These are phyloP conservation scores for Mycena pura DNA, from an alignment of 768 basidiomycete species.

Conservation along the genomic window DNA sequence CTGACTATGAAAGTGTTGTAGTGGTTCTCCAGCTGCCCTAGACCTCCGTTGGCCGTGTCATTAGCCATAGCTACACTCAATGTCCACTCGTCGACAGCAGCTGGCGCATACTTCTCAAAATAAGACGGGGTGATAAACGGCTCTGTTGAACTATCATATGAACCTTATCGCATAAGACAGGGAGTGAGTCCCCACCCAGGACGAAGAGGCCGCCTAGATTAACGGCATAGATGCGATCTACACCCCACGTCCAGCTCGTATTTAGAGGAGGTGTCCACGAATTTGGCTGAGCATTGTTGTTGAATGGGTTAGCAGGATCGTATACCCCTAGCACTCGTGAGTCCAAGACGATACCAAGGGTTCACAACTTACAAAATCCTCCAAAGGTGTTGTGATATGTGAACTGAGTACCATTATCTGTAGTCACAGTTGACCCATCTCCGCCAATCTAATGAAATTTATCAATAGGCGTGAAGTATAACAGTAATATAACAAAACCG, in stretches of 20 bases:
- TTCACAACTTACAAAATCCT: slow-evolving; percentile 56
- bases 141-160: slow-evolving; percentile 15
- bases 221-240: slow-evolving; percentile 63
- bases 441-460: slow-evolving; percentile 51
- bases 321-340: slow-evolving; percentile 50
- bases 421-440: slow-evolving; percentile 65
- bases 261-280: slow-evolving; percentile 78
- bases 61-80: slow-evolving; percentile 69
- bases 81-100: slow-evolving; percentile 68
- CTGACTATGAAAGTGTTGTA: slow-evolving; percentile 85
- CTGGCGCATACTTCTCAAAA: slow-evolving; percentile 63
- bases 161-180: not conserved
- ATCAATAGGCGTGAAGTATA: not conserved
- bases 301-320: slow-evolving; percentile 71
- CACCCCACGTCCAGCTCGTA: slow-evolving; percentile 70
- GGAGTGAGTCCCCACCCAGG: not conserved
- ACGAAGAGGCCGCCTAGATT: slow-evolving; percentile 81
- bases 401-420: slow-evolving; percentile 70
- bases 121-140: slow-evolving; percentile 76
- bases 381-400: slow-evolving; percentile 77
- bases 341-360: not conserved
- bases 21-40: slow-evolving; percentile 75
- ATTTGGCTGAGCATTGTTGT: slow-evolving; percentile 69
- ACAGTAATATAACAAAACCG: not conserved
- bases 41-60: slow-evolving; percentile 66